These are phyloP conservation scores for Hyphopichia homilentoma DNA, from an alignment of 805 yeast species.

Conservation along the genomic window DNA sequence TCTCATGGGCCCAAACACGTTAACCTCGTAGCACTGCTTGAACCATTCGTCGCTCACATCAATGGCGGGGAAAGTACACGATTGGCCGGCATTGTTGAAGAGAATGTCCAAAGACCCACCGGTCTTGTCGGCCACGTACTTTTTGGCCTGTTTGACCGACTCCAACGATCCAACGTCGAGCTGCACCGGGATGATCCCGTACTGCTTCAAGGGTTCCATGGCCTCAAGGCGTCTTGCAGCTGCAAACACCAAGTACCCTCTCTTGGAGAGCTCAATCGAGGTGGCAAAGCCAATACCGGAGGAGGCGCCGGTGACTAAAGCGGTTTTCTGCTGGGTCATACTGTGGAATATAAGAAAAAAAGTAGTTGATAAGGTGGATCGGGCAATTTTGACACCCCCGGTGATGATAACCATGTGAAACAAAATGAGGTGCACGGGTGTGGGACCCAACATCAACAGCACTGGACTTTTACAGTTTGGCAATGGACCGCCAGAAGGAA, in stretches of 20 bases:
- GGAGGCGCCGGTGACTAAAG: slow-evolving; percentile 56
- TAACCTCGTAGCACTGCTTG: slow-evolving; percentile 54
- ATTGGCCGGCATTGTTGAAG: slow-evolving; percentile 75
- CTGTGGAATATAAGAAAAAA: neutral
- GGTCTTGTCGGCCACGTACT: slow-evolving; percentile 37
- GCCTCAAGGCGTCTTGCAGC: slow-evolving; percentile 66
- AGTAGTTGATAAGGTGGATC: neutral
- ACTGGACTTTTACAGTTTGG: too few species aligned
- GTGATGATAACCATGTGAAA: too few species aligned
- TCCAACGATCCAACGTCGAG: slow-evolving; percentile 57
- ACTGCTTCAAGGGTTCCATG: slow-evolving; percentile 49
- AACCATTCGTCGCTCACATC: slow-evolving; percentile 59
- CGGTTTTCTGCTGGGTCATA: slow-evolving; percentile 32
- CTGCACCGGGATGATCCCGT: slow-evolving; percentile 43
- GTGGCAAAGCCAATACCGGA: slow-evolving; percentile 54
- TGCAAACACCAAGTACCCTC: slow-evolving; percentile 63
- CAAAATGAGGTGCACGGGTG: too few species aligned
- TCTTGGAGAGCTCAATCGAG: slow-evolving; percentile 45
- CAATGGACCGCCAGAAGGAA: too few species aligned
- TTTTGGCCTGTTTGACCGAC: slow-evolving; percentile 43
- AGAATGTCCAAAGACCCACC: slow-evolving; percentile 55
- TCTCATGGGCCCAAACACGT: slow-evolving; percentile 68
- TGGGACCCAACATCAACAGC: too few species aligned
- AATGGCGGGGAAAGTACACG: slow-evolving; percentile 67
- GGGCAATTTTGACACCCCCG: too few species aligned